These are phyloP conservation scores for Tubosaeta sp. DNA, from an alignment of 768 basidiomycete species.

Conservation along the genomic window DNA sequence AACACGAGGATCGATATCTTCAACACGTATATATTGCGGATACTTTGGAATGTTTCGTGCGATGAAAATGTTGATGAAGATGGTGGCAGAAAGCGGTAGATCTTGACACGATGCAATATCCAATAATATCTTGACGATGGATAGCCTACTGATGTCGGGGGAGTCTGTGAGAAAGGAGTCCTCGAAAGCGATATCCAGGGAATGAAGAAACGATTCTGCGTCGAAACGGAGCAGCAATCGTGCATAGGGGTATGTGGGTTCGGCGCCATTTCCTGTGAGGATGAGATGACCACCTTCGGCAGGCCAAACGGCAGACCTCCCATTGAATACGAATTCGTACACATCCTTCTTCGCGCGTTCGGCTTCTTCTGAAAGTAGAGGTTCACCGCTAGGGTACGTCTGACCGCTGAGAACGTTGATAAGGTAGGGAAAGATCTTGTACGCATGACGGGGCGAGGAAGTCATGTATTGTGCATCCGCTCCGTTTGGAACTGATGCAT, in stretches of 20 bases:
- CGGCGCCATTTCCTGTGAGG: slow-evolving; percentile 66
- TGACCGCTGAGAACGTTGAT: slow-evolving; percentile 76
- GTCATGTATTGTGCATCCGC: slow-evolving; percentile 11
- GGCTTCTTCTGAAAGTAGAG: slow-evolving; percentile 61
- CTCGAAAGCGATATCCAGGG: slow-evolving; percentile 92
- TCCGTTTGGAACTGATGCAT: slow-evolving; percentile 5
- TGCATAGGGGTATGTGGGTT: slow-evolving; percentile 88
- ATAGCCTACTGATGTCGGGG: slow-evolving; percentile 64
- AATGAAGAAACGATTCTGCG: slow-evolving; percentile 90
- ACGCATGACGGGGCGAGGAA: slow-evolving; percentile 59
- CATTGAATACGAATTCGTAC: slow-evolving; percentile 82
- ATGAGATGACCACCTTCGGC: slow-evolving; percentile 70
- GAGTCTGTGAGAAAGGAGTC: slow-evolving; percentile 82
- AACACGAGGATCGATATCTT: slow-evolving; percentile 52
- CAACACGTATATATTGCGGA: slow-evolving; percentile 63
- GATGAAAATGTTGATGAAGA: slow-evolving; percentile 92
- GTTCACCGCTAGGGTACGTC: slow-evolving; percentile 81
- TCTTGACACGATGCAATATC: slow-evolving; percentile 61
- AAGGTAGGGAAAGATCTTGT: slow-evolving; percentile 90
- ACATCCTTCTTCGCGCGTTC: slow-evolving; percentile 65
- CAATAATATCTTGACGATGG: slow-evolving; percentile 78
- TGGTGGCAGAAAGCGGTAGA: slow-evolving; percentile 58
- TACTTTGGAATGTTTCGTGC: slow-evolving; percentile 97
- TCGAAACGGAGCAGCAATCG: slow-evolving; percentile 83
- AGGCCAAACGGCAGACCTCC: slow-evolving; percentile 78